Evolutionary conservation across 768 basidiomycete genomes (phyloP), one percentile per base, ranked within the genome.

Genomic region (Neoboletus magnificus): DNA sequence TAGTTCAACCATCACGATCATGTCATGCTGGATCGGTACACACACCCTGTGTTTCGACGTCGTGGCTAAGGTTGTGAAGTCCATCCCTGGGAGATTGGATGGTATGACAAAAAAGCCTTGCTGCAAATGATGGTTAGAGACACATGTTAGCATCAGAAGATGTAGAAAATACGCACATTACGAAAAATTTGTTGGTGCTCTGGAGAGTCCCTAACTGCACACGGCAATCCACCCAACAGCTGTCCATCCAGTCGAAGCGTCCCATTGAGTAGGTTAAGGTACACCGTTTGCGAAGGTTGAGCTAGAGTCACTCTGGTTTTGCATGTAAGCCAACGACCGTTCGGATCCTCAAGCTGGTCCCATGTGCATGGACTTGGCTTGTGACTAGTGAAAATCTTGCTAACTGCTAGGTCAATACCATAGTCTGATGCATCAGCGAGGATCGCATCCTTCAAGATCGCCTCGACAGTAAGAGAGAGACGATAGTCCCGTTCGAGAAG

Each of bases 401-500:
- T 15, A 10, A 62, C 25, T 9, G 63, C 64, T 5, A 36, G 45
- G 40, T 65, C 63, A 4, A 65, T 11, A 3, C 61, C 58, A 11
- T 52, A 47, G 47, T 52, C 40, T 18, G 50, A 43, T 1, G 18
- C 11, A 23, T 54, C 50, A 0, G 43, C 20, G 0, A 48, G 30
- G 10, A 55, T 56, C 1, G 13, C 23, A 27, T 42, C 23, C 3
- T 36, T 27, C 23, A 60, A 7, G 2, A 52, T 16, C 1, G 39
- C 29, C 42, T 71, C 63, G 10, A 73, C 13, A 7, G 42, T 23
- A 13, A 58, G 50, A 7, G 68, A 55, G 9, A 71, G 42, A 36
- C 67, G 62, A n/a, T 54, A 23, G 33, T 74, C 63, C 4, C 70
- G 60, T 16, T 61, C 45, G 13, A 64, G 42, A 16, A 64, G 45